A percentile compares a stretch with the other conserved stretches of the same genome.
phyloP scores from a whole-genome alignment of 805 yeast genomes.

The Clavispora vitiphila region DNA sequence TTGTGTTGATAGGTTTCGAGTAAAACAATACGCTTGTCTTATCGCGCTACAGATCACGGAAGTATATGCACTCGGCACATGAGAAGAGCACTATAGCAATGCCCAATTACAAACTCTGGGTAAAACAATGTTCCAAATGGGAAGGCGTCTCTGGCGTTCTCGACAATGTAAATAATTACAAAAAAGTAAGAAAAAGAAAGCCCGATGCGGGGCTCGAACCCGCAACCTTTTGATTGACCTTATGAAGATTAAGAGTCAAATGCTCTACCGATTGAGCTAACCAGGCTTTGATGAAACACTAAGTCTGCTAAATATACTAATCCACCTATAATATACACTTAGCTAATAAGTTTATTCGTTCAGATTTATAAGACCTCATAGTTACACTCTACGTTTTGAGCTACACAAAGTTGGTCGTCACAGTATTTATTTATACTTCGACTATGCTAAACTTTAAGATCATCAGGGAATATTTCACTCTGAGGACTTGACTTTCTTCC shows the following conservation, averaged over 20 bases:
- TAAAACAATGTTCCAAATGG: no score
- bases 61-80: background rate
- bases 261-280: slow-evolving; percentile 33
- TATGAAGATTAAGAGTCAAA: slow-evolving; percentile 25
- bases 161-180: background rate
- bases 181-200: slow-evolving; percentile 1
- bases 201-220: slow-evolving; percentile 10
- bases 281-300: background rate
- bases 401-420: no score
- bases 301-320: background rate
- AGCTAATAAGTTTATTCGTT: no score
- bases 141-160: no score
- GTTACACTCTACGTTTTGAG: no score
- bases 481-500: slow-evolving; percentile 15
- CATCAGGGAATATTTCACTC: slow-evolving; percentile 19
- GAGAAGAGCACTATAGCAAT: no score
- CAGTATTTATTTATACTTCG: background rate
- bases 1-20: background rate
- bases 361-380: no score
- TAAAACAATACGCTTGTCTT: no score
- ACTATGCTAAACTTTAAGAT: slow-evolving; percentile 18
- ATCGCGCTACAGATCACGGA: background rate
- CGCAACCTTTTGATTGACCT: slow-evolving; percentile 31
- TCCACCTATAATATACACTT: no score
- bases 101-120: no score